Percentiles rank a stretch among this genome's conserved stretches.
phyloP scores from a whole-genome alignment of 805 yeast species.

The Lipomyces anomalus region DNA sequence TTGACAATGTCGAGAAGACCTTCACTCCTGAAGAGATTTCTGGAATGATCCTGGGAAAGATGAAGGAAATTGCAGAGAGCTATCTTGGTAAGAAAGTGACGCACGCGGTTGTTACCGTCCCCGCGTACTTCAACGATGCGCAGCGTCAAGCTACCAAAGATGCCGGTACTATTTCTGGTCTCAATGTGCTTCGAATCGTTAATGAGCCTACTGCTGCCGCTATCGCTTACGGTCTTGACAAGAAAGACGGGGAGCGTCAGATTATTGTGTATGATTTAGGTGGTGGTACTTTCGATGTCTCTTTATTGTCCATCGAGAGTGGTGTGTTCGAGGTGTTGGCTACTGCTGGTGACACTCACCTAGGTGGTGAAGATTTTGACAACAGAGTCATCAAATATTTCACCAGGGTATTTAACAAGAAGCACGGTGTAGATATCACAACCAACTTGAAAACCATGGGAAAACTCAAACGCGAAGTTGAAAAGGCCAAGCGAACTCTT shows the following conservation, averaged over 20 bases:
- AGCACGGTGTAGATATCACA: conserved; percentile 77
- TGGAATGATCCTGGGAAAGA: conserved; percentile 84
- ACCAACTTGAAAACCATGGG: conserved; percentile 81
- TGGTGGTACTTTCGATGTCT: conserved; percentile 99
- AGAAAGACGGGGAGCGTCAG: conserved; percentile 61
- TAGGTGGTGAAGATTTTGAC: conserved; percentile 99
- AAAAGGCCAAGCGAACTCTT: conserved; percentile 94
- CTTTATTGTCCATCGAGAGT: conserved; percentile 84
- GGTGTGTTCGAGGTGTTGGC: conserved; percentile 97
- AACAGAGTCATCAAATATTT: conserved; percentile 92
- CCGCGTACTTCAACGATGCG: conserved; percentile 95
- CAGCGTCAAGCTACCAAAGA: conserved; percentile 98
- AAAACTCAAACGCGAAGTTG: conserved; percentile 94
- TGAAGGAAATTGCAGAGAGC: conserved; percentile 92
- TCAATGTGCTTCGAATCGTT: conserved; percentile 88
- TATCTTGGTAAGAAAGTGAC: conserved; percentile 78
- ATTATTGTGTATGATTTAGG: conserved; percentile 93
- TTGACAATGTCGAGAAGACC: conserved; percentile 76
- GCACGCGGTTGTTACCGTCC: conserved; percentile 93
- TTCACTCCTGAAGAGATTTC: conserved; percentile 95
- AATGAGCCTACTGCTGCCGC: conserved; percentile 99
- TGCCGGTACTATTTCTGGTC: conserved; percentile 94
- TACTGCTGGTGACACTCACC: conserved; percentile 84
- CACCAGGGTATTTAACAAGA: conserved; percentile 92
- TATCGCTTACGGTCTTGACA: conserved; percentile 89